phyloP scores from a whole-genome alignment of 2,329 filamentous ascomycete species.

The Fusarium redolens region DNA sequence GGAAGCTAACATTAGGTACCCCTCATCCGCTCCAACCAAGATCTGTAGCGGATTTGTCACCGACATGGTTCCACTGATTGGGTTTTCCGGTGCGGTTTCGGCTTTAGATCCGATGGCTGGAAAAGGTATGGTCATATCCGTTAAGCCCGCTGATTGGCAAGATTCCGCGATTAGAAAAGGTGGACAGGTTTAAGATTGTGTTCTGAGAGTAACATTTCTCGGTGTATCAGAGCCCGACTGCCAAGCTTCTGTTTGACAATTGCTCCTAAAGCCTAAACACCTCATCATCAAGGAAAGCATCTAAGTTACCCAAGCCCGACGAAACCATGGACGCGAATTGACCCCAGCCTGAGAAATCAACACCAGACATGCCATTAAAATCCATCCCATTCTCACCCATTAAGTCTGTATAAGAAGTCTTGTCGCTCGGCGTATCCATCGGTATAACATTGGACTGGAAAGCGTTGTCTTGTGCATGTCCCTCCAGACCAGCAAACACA shows the following conservation, averaged over 20 bases:
- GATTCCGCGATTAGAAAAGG: neutral
- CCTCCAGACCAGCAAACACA: constrained; percentile 2
- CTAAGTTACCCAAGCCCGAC: constrained; percentile 41
- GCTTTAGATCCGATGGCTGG: constrained; percentile 11
- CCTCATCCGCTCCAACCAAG: constrained; percentile 10
- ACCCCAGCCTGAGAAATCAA: constrained; percentile 38
- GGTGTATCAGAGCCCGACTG: neutral
- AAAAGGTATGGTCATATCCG: constrained; percentile 22
- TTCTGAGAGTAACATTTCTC: neutral
- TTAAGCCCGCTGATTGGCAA: neutral
- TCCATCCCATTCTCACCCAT: constrained; percentile 37
- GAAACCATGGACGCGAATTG: constrained; percentile 45
- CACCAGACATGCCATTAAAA: constrained; percentile 37
- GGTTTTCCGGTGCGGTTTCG: constrained; percentile 17
- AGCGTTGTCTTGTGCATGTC: constrained; percentile 5
- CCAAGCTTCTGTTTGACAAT: neutral
- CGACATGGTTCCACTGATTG: neutral
- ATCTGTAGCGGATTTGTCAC: constrained; percentile 7
- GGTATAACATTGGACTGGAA: constrained; percentile 19
- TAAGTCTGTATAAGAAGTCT: constrained; percentile 37
- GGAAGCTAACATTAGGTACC: constrained; percentile 2
- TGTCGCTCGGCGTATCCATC: constrained; percentile 29
- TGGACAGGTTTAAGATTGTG: neutral
- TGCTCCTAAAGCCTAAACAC: constrained; percentile 17
- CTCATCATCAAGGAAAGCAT: constrained; percentile 40